These are phyloP conservation scores for Vicia sativa DNA, from an alignment of 306 rosid genomes.

Conservation along the genomic window DNA sequence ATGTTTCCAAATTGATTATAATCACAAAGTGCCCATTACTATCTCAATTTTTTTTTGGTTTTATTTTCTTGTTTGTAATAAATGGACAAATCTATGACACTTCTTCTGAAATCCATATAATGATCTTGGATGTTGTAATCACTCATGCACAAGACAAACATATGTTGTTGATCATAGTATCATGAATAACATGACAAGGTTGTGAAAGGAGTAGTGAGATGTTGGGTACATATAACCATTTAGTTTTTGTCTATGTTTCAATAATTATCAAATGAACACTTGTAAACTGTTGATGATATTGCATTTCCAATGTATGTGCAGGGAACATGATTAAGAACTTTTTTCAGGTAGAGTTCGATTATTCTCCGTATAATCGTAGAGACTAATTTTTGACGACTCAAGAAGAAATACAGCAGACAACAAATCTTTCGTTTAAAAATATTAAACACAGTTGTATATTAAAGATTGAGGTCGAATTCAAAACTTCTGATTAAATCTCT, in stretches of 20 bases:
- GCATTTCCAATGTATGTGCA: constrained; percentile 20
- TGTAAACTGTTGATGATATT: constrained; percentile 19
- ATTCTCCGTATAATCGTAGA: too few species aligned
- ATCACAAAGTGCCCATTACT: constrained; percentile 31
- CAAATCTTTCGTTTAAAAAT: too few species aligned
- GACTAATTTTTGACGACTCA: too few species aligned
- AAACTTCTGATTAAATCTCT: too few species aligned
- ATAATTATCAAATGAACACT: constrained; percentile 34
- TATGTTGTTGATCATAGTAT: constrained; percentile 58
- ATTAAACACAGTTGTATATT: too few species aligned
- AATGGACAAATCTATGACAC: constrained; percentile 56
- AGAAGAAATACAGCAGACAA: too few species aligned
- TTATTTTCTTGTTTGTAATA: constrained; percentile 48
- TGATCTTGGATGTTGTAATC: constrained; percentile 47
- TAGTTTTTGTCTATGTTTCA: constrained; percentile 56
- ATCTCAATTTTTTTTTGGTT: constrained; percentile 46
- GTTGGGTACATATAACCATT: constrained; percentile 53
- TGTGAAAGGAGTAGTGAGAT: constrained; percentile 56
- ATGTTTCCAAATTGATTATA: constrained; percentile 51
- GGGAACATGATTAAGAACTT: background rate
- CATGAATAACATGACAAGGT: constrained; percentile 48
- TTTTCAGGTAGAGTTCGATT: too few species aligned
- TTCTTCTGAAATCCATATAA: constrained; percentile 40
- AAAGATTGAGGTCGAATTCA: too few species aligned
- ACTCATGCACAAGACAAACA: constrained; percentile 62